These are phyloP conservation scores for Primulina huaijiensis DNA, from an alignment of 257 asterid genomes.

Conservation along the genomic window DNA sequence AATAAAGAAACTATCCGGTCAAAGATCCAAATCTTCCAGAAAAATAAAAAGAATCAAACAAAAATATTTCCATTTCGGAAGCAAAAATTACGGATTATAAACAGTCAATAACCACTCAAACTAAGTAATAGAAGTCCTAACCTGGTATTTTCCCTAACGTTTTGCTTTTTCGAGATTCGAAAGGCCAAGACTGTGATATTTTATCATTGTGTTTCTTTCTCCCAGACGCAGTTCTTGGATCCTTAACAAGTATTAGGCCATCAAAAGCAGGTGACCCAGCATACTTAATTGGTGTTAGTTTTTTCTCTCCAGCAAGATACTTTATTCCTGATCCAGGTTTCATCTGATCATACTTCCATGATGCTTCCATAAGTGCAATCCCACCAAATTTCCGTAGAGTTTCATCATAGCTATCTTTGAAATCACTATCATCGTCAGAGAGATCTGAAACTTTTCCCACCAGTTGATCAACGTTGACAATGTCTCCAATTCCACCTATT, in stretches of 20 bases:
- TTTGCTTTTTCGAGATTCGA: slow-evolving; percentile 56
- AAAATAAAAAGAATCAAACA: not conserved
- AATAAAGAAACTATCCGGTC: too few relatives aligned
- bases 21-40: not conserved
- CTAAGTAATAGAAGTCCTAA: slow-evolving; percentile 19
- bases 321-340: slow-evolving; percentile 45
- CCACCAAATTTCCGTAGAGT: slow-evolving; percentile 66
- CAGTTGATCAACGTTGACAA: slow-evolving; percentile 55
- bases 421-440: slow-evolving; percentile 36
- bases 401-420: slow-evolving; percentile 41
- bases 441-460: slow-evolving; percentile 37
- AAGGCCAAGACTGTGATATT: slow-evolving; percentile 66
- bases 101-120: not conserved
- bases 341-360: slow-evolving; percentile 62
- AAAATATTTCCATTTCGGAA: not conserved
- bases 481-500: slow-evolving; percentile 51
- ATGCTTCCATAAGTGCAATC: slow-evolving; percentile 78
- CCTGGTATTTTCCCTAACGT: slow-evolving; percentile 58
- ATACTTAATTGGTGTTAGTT: slow-evolving; percentile 32
- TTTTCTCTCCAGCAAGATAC: slow-evolving; percentile 29
- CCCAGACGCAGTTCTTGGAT: slow-evolving; percentile 65
- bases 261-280: slow-evolving; percentile 44
- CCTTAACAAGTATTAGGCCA: slow-evolving; percentile 63
- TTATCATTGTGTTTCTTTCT: slow-evolving; percentile 63
- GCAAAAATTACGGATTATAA: not conserved